Percentiles rank a stretch among this genome's conserved stretches.
phyloP scores from a whole-genome alignment of 352 stramenopile species.

The Phytophthora lateralis region DNA sequence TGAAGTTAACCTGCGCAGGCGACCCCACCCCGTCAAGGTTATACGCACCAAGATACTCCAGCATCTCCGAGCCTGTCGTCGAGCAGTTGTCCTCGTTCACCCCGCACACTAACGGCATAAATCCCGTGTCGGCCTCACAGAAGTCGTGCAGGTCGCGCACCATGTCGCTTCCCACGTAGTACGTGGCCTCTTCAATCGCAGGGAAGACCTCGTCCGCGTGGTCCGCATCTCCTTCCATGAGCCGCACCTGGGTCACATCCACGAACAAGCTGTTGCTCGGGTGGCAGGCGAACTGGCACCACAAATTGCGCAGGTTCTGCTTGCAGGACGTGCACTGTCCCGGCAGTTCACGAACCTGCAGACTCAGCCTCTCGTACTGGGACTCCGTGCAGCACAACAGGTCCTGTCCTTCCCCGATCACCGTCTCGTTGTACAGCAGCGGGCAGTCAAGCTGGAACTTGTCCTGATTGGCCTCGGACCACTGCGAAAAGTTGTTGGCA shows the following conservation, averaged over 20 bases:
- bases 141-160: constrained; percentile 79
- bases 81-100: constrained; percentile 57
- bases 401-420: constrained; percentile 49
- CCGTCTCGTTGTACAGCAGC: constrained; percentile 68
- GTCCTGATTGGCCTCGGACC: constrained; percentile 57
- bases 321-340: constrained; percentile 73
- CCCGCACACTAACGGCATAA: constrained; percentile 55
- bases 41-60: constrained; percentile 69
- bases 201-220: constrained; percentile 63
- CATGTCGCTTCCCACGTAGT: constrained; percentile 69
- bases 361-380: constrained; percentile 70
- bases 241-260: constrained; percentile 66
- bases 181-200: constrained; percentile 70
- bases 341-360: constrained; percentile 61
- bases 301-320: constrained; percentile 77
- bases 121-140: constrained; percentile 58
- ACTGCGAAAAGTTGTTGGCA: constrained; percentile 76
- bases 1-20: constrained; percentile 73
- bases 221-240: constrained; percentile 56
- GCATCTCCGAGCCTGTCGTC: constrained; percentile 48
- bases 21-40: constrained; percentile 70
- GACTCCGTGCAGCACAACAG: constrained; percentile 79
- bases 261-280: constrained; percentile 83
- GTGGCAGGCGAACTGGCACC: constrained; percentile 83
- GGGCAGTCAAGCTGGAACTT: constrained; percentile 76